A percentile compares a stretch with the other conserved stretches of the same genome.
These are phyloP conservation scores for Diaporthe sp. DNA, from an alignment of 2,329 filamentous ascomycete species.

Conservation along the genomic window DNA sequence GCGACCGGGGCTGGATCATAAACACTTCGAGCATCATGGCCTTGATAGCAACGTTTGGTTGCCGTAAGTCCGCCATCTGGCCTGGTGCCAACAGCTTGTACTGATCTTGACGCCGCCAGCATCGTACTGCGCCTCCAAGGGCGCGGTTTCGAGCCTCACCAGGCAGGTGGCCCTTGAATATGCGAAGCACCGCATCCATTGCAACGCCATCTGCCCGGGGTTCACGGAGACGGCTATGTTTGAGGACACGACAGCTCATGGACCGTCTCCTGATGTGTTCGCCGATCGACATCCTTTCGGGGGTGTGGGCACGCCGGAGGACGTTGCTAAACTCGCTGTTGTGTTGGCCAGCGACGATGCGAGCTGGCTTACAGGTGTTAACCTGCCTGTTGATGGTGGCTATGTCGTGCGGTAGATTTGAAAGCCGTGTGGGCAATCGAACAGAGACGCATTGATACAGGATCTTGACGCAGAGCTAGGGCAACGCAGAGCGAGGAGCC, in stretches of 20 bases:
- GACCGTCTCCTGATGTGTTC: not conserved
- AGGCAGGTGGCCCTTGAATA: slow-evolving; percentile 64
- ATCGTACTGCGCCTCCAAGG: slow-evolving; percentile 64
- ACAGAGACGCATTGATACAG: too few species aligned
- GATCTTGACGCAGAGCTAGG: not conserved
- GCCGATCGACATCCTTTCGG: slow-evolving; percentile 20
- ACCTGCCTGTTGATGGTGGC: slow-evolving; percentile 14
- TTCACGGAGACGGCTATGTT: slow-evolving; percentile 47
- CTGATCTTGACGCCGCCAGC: slow-evolving; percentile 42
- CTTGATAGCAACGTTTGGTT: slow-evolving; percentile 50
- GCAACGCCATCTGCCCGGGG: slow-evolving; percentile 68
- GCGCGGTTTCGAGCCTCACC: slow-evolving; percentile 64
- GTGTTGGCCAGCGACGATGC: slow-evolving; percentile 37
- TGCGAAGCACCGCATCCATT: slow-evolving; percentile 62
- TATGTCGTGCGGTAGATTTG: not conserved
- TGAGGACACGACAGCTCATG: slow-evolving; percentile 2
- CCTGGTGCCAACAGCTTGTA: not conserved
- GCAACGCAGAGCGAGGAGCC: not conserved
- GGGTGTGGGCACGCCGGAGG: slow-evolving; percentile 13
- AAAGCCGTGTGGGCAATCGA: not conserved
- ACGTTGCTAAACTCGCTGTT: slow-evolving; percentile 32
- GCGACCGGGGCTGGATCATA: slow-evolving; percentile 64
- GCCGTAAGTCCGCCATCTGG: slow-evolving; percentile 42
- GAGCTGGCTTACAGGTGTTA: slow-evolving; percentile 34
- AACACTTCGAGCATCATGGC: slow-evolving; percentile 62